phyloP scores from a whole-genome alignment of 192 early-diverging fungal species.

The Umbelopsis sp. region DNA sequence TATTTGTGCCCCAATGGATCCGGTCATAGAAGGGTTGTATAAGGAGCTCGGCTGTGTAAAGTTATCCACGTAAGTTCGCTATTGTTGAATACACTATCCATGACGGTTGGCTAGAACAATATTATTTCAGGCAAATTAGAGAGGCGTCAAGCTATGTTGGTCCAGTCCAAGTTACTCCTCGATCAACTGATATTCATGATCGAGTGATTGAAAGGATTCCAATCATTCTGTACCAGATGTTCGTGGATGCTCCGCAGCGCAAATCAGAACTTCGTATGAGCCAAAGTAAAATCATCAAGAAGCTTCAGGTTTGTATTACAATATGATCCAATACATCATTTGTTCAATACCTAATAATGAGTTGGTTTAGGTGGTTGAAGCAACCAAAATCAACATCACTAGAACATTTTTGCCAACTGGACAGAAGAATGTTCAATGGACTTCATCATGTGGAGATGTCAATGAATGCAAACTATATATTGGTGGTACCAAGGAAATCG shows the following conservation, averaged over 20 bases:
- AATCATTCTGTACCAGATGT: conserved; percentile 60
- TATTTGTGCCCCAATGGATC: conserved; percentile 71
- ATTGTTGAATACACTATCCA: background rate
- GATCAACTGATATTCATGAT: conserved; percentile 55
- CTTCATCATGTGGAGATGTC: conserved; percentile 61
- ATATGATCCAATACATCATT: too few species aligned
- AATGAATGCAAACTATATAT: conserved; percentile 43
- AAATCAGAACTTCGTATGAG: conserved; percentile 47
- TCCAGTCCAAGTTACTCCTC: conserved; percentile 38
- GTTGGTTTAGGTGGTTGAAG: conserved; percentile 43
- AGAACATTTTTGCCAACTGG: conserved; percentile 43
- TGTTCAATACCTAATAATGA: too few species aligned
- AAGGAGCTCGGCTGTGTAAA: conserved; percentile 65
- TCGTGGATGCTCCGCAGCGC: conserved; percentile 57
- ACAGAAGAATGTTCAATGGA: conserved; percentile 50
- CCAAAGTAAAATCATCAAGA: conserved; percentile 56
- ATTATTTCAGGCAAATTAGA: conserved; percentile 32
- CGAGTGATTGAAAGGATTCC: conserved; percentile 76
- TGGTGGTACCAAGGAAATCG: conserved; percentile 53
- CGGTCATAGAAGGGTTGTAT: conserved; percentile 70
- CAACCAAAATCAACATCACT: conserved; percentile 62
- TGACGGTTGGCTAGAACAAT: background rate
- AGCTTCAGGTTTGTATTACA: conserved; percentile 63
- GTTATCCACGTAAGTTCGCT: conserved; percentile 60
- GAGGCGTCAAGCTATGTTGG: conserved; percentile 58